phyloP scores from a whole-genome alignment of 768 basidiomycete species.

The Jaapia argillacea region DNA sequence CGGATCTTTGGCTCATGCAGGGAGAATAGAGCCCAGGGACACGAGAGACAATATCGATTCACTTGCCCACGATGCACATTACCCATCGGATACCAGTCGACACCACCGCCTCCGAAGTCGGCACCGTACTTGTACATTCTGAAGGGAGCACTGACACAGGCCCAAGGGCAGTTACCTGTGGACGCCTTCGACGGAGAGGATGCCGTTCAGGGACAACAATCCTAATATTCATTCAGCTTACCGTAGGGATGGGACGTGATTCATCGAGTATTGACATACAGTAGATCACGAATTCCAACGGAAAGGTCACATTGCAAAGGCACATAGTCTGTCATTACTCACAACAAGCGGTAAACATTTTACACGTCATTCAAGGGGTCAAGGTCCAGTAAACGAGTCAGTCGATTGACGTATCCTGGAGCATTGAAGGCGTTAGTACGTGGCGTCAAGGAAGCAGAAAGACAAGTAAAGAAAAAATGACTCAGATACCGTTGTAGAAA shows the following conservation, averaged over 20 bases:
- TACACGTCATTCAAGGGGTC: too few species aligned
- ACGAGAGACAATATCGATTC: constrained; percentile 70
- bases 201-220: not conserved
- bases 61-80: constrained; percentile 59
- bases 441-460: not conserved
- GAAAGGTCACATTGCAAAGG: too few species aligned
- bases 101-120: constrained; percentile 66
- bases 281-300: too few species aligned
- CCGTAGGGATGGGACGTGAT: constrained; percentile 3
- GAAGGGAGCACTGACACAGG: constrained; percentile 74
- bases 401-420: too few species aligned
- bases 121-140: constrained; percentile 75
- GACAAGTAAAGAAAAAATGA: constrained; percentile 8
- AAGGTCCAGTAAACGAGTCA: too few species aligned
- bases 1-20: too few species aligned
- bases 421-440: too few species aligned
- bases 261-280: too few species aligned
- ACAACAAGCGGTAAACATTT: too few species aligned
- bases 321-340: too few species aligned
- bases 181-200: constrained; percentile 69
- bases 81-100: constrained; percentile 68
- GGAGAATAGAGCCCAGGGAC: too few species aligned
- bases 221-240: constrained; percentile 1
- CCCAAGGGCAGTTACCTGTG: constrained; percentile 78
- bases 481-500: constrained; percentile 87